Conservation (phyloP, 2,329 filamentous ascomycete genomes). For the Cryphonectria radicalis region DNA sequence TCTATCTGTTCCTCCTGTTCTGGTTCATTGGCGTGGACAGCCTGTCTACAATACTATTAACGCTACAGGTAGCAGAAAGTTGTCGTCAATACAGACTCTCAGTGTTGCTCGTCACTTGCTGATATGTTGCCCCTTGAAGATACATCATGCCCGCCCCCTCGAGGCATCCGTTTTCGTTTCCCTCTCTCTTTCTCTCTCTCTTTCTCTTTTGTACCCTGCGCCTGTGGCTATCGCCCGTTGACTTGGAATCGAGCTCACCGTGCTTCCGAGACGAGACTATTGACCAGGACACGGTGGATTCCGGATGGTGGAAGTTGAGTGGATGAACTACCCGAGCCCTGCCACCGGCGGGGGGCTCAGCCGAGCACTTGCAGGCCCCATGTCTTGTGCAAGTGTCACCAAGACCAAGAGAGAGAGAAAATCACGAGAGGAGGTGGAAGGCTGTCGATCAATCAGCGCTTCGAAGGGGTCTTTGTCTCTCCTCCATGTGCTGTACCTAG, state of each 20-base stretch:
- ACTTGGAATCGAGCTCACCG: not conserved
- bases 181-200: not conserved
- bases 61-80: not conserved
- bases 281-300: slow-evolving; percentile 17
- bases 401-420: not conserved
- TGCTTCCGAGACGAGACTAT: slow-evolving; percentile 18
- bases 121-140: not conserved
- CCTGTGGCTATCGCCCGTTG: not conserved
- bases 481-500: not conserved
- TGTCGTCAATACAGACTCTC: not conserved
- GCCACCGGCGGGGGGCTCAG: slow-evolving; percentile 14
- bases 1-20: not conserved
- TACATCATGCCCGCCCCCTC: not conserved
- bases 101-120: not conserved
- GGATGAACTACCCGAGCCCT: slow-evolving; percentile 27
- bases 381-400: slow-evolving; percentile 28
- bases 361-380: slow-evolving; percentile 23
- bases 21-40: not conserved
- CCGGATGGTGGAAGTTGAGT: slow-evolving; percentile 16
- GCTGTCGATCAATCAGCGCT: not conserved
- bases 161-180: not conserved
- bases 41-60: not conserved
- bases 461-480: not conserved
- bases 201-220: not conserved
- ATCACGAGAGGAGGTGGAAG: not conserved